These are phyloP conservation scores for Plantago ovata DNA, from an alignment of 257 asterid genomes.

Conservation along the genomic window DNA sequence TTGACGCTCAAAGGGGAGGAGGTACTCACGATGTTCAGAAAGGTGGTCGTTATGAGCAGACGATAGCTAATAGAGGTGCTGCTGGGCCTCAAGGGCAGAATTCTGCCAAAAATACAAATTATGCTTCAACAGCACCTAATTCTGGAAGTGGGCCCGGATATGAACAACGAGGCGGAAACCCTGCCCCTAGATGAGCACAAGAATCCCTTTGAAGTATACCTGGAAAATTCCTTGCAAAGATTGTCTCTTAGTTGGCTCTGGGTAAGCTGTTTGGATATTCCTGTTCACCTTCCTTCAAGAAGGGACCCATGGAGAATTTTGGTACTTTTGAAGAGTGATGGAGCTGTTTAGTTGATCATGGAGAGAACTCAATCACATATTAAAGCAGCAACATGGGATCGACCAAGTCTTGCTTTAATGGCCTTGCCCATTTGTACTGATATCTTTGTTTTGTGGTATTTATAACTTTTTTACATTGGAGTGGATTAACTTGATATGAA, in stretches of 20 bases:
- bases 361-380: too few relatives aligned
- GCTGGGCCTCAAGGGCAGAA: slow-evolving; percentile 56
- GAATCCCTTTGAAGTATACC: slow-evolving; percentile 1
- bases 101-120: slow-evolving; percentile 22
- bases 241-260: background rate
- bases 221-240: background rate
- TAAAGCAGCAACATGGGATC: too few relatives aligned
- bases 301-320: too few relatives aligned
- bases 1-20: slow-evolving; percentile 43
- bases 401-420: too few relatives aligned
- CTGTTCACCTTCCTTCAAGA: too few relatives aligned
- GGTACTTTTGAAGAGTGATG: too few relatives aligned
- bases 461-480: too few relatives aligned
- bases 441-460: too few relatives aligned
- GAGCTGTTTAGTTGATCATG: too few relatives aligned
- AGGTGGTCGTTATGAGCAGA: slow-evolving; percentile 31
- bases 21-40: slow-evolving; percentile 37
- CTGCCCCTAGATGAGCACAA: slow-evolving; percentile 39
- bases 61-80: slow-evolving; percentile 36
- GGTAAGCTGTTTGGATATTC: too few relatives aligned
- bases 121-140: slow-evolving; percentile 40
- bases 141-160: slow-evolving; percentile 40
- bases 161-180: slow-evolving; percentile 54
- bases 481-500: too few relatives aligned
- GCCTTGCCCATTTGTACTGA: too few relatives aligned